phyloP scores from a whole-genome alignment of 2,329 filamentous ascomycete genomes.

The Verticillium isaacii region DNA sequence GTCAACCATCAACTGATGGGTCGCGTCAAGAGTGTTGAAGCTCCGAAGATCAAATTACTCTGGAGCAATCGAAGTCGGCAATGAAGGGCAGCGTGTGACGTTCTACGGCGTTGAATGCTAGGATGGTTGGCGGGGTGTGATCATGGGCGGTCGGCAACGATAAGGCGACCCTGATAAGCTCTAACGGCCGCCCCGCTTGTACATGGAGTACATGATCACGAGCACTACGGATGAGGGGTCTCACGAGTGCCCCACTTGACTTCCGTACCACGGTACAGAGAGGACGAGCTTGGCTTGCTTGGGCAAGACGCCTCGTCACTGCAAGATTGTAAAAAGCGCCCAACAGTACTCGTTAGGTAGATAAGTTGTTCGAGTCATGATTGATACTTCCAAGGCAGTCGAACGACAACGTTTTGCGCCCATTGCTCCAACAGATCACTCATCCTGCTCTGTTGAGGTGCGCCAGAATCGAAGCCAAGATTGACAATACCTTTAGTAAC shows the following conservation, averaged over 20 bases:
- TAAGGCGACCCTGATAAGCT: not conserved
- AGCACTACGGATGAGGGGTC: not conserved
- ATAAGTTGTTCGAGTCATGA: too few relatives aligned
- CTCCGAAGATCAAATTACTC: not conserved
- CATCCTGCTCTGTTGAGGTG: too few relatives aligned
- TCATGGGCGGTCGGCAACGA: not conserved
- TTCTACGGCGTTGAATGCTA: not conserved
- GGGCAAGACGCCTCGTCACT: too few relatives aligned
- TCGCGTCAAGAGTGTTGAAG: not conserved
- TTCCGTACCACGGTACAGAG: not conserved
- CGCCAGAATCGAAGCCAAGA: too few relatives aligned
- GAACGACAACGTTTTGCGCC: too few relatives aligned
- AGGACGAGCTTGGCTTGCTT: too few relatives aligned
- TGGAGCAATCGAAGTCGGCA: not conserved
- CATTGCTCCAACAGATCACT: too few relatives aligned
- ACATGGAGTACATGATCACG: not conserved
- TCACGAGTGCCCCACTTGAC: not conserved
- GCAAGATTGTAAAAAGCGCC: too few relatives aligned
- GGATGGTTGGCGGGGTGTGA: not conserved
- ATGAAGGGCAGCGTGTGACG: not conserved
- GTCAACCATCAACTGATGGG: constrained; percentile 2
- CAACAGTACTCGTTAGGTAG: too few relatives aligned
- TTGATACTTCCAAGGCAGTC: too few relatives aligned
- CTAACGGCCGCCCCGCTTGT: not conserved
- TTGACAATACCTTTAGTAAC: too few relatives aligned